phyloP scores from a whole-genome alignment of 768 basidiomycete genomes.

The Pleurotus platypus region DNA sequence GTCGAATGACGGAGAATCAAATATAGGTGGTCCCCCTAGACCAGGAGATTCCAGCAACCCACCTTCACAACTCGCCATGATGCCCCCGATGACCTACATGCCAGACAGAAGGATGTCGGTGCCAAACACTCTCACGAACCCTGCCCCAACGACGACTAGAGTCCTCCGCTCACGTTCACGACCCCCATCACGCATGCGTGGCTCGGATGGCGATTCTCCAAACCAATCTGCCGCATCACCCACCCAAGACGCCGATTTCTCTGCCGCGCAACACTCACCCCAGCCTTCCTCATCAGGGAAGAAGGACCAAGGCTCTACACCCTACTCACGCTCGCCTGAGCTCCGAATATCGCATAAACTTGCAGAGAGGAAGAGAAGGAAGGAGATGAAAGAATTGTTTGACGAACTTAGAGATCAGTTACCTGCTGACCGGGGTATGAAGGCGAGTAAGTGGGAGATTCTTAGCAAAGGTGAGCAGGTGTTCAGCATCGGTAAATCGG shows the following conservation, averaged over 20 bases:
- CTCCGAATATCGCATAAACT: constrained; percentile 94
- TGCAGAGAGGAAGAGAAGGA: constrained; percentile 93
- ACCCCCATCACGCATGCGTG: constrained; percentile 60
- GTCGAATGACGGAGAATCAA: constrained; percentile 43
- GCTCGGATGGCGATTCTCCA: constrained; percentile 32
- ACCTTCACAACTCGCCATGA: constrained; percentile 35
- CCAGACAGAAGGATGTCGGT: constrained; percentile 78
- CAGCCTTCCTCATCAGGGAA: constrained; percentile 26
- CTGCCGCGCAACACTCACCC: constrained; percentile 31
- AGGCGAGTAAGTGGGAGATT: constrained; percentile 99
- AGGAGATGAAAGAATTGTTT: constrained; percentile 99
- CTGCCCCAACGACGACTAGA: constrained; percentile 40
- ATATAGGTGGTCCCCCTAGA: constrained; percentile 36
- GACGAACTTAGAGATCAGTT: constrained; percentile 93
- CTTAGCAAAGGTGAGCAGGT: constrained; percentile 78
- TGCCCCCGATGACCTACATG: constrained; percentile 55
- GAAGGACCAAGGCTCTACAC: constrained; percentile 60
- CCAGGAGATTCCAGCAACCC: constrained; percentile 46
- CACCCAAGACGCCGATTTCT: constrained; percentile 39
- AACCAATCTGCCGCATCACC: constrained; percentile 31
- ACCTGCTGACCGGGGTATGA: constrained; percentile 90
- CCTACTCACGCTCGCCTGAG: constrained; percentile 95
- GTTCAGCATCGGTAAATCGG: not conserved
- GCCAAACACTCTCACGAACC: constrained; percentile 50
- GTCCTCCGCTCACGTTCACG: constrained; percentile 65